These are phyloP conservation scores for Alternaria alternata DNA, from an alignment of 2,329 filamentous ascomycete genomes.

Conservation along the genomic window DNA sequence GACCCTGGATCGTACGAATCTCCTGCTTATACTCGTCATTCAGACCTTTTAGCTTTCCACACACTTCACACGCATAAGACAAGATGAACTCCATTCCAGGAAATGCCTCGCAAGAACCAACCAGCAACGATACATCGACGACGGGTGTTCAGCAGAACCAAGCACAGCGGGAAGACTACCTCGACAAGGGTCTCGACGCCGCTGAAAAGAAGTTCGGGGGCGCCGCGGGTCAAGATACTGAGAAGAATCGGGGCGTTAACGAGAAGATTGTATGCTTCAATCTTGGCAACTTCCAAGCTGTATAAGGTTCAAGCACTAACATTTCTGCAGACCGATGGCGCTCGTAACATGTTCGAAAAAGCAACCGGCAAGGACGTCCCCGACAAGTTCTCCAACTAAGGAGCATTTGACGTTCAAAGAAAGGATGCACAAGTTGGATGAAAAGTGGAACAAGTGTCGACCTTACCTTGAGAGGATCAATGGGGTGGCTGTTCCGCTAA, in stretches of 20 bases:
- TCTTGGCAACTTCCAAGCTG: background rate
- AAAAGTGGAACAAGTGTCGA: constrained; percentile 21
- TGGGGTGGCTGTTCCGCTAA: constrained; percentile 15
- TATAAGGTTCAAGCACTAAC: background rate
- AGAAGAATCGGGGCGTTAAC: constrained; percentile 52
- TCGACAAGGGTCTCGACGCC: constrained; percentile 26
- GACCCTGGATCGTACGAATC: background rate
- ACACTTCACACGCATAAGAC: background rate
- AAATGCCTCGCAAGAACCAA: constrained; percentile 5
- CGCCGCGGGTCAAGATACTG: constrained; percentile 37
- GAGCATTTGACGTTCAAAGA: constrained; percentile 3
- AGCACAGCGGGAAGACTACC: constrained; percentile 20
- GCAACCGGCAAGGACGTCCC: constrained; percentile 59
- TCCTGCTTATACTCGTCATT: background rate
- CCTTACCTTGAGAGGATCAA: constrained; percentile 28
- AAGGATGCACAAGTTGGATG: constrained; percentile 7
- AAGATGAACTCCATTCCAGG: constrained; percentile 15
- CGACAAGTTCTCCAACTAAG: constrained; percentile 59
- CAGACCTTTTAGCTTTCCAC: background rate
- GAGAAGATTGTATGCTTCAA: constrained; percentile 47
- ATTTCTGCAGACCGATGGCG: constrained; percentile 55
- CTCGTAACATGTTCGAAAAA: constrained; percentile 61
- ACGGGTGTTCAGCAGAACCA: constrained; percentile 2
- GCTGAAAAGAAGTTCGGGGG: constrained; percentile 57
- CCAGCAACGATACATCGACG: constrained; percentile 5